Evolutionary conservation across 345 rosid genomes (phyloP).

Genomic region (Toxicodendron radicans): DNA sequence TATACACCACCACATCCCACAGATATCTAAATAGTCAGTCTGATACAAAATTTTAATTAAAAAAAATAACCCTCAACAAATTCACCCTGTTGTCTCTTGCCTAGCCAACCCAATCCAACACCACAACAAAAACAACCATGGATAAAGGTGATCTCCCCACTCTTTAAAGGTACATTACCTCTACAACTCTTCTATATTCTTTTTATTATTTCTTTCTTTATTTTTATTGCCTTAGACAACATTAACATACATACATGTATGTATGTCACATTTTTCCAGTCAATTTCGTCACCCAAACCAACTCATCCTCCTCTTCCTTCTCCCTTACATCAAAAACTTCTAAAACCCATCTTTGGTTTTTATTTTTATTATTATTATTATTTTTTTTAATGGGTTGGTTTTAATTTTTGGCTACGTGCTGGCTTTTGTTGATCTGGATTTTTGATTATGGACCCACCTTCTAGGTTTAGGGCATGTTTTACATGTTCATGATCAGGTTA

Average conservation of each 20-base stretch:
- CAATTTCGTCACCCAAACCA: constrained; percentile 22
- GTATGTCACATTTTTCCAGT: constrained; percentile 19
- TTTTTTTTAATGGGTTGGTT: constrained; percentile 5
- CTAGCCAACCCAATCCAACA: constrained; percentile 1
- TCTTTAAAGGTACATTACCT: constrained; percentile 34
- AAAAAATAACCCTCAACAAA: not conserved
- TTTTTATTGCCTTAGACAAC: not conserved
- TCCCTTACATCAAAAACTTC: constrained; percentile 1
- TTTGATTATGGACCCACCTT: constrained; percentile 18
- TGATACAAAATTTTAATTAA: not conserved
- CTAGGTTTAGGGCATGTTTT: constrained; percentile 14
- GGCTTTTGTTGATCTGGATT: constrained; percentile 15
- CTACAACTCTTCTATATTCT: not conserved
- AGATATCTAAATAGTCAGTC: not conserved
- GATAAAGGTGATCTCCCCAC: constrained; percentile 30
- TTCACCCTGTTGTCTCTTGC: constrained; percentile 1
- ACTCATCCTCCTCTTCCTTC: not conserved
- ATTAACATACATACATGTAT: not conserved
- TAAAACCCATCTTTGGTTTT: not conserved
- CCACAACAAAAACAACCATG: constrained; percentile 24
- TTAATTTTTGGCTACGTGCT: not conserved
- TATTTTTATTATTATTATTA: too few relatives aligned
- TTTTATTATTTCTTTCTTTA: constrained; percentile 6
- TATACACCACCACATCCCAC: too few relatives aligned
- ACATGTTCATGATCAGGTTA: constrained; percentile 10